Conservation (phyloP, 108 stramenopile genomes). For the Cyclostephanos tholiformis region DNA sequence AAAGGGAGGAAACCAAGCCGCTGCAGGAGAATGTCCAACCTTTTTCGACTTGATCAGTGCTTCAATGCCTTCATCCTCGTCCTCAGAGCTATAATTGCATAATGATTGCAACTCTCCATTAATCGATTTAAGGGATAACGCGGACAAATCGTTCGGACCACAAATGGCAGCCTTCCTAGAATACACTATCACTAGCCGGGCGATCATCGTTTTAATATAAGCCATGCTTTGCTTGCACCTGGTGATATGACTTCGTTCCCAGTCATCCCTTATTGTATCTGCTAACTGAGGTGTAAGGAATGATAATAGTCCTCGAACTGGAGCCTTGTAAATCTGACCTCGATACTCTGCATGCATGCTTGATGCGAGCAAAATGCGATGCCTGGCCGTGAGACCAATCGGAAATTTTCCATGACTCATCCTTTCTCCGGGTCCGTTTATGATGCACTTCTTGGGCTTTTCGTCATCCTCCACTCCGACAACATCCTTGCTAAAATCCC, state of each 20-base stretch:
- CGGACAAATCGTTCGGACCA: slow-evolving; percentile 36
- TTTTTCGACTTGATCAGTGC: slow-evolving; percentile 55
- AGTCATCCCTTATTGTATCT: slow-evolving; percentile 77
- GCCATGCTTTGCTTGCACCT: slow-evolving; percentile 71
- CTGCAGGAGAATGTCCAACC: slow-evolving; percentile 56
- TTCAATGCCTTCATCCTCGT: slow-evolving; percentile 53
- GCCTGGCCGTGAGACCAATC: slow-evolving; percentile 82
- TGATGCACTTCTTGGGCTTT: slow-evolving; percentile 12
- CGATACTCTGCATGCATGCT: slow-evolving; percentile 42
- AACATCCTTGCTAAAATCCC: slow-evolving; percentile 62
- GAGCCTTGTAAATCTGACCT: slow-evolving; percentile 42
- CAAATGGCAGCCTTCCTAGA: slow-evolving; percentile 22
- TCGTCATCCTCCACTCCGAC: slow-evolving; percentile 19
- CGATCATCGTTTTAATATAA: slow-evolving; percentile 71
- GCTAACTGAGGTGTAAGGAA: slow-evolving; percentile 80
- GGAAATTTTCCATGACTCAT: slow-evolving; percentile 41
- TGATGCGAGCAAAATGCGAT: slow-evolving; percentile 72
- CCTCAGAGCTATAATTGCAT: slow-evolving; percentile 19
- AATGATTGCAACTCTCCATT: slow-evolving; percentile 51
- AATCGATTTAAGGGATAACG: slow-evolving; percentile 60
- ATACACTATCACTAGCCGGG: slow-evolving; percentile 74
- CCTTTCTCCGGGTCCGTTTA: slow-evolving; percentile 32
- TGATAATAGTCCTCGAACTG: slow-evolving; percentile 61
- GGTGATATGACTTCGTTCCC: slow-evolving; percentile 73
- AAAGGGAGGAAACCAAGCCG: slow-evolving; percentile 64